Evolutionary conservation across 352 stramenopile genomes (phyloP), one percentile per base, ranked within the genome.

Genomic region (Phytophthora chlamydospora): DNA sequence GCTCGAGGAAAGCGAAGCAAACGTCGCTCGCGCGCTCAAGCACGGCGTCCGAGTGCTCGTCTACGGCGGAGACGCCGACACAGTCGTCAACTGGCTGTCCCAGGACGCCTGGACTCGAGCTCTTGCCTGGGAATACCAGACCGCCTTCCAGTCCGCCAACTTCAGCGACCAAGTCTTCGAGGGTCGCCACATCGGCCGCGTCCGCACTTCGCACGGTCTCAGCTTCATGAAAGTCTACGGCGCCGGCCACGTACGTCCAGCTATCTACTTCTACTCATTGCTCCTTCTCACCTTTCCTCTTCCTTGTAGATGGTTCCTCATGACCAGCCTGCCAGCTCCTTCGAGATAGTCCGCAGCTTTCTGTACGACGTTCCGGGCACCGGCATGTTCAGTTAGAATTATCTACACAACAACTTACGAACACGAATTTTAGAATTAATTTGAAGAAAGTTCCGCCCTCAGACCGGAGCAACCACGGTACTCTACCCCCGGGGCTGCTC

Each of bases 51-150:
- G 83, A 2, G 83, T 93, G 29, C 67, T 94, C 0, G 60, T 93
- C 36, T 94, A 90, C 47, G 81, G 68, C 10, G 85, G 83, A 0
- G 83, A 91, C 50, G 75, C 78, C 7, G 85, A 94, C 58, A 75
- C 78, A 2, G 73, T 91, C 49, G 82, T 77, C 16, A 89, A 89
- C 29, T 94, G 81, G 83, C 76, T 78, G 46, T 73, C 77, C 13
- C 82, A 91, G 45, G 76, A 91, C 34, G 51, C 67, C 6, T 94
- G 83, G 85, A 93, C 85, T 8, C 65, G 60, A 0, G 55, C 69
- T 5, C 51, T 94, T 12, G 7, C 44, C 12, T 94, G 85, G 83
- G 53, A 31, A 6, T 43, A 82, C 16, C 68, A 75, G 19, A 12
- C 35, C 9, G 44, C 32, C 2, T 92, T 92, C 57, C 54, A 6